Evolutionary conservation across 345 rosid genomes (phyloP).

Genomic region (Limnanthes douglasii): DNA sequence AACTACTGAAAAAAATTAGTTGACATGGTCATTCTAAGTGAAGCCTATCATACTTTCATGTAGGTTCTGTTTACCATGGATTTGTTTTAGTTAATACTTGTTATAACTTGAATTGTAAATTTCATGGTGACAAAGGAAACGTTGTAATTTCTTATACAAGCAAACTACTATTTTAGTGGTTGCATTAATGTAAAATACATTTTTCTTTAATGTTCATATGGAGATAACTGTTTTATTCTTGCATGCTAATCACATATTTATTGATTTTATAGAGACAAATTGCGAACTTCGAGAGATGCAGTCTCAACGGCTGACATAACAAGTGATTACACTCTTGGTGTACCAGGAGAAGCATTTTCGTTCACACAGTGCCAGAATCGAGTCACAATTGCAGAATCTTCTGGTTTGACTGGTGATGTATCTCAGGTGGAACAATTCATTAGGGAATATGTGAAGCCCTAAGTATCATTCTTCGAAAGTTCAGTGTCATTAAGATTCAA

Average conservation of each 20-base stretch:
- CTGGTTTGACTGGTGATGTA: slow-evolving; percentile 57
- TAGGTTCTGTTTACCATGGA: too few species aligned
- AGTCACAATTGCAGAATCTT: slow-evolving; percentile 61
- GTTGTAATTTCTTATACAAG: too few species aligned
- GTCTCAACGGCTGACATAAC: slow-evolving; percentile 72
- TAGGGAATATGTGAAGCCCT: slow-evolving; percentile 57
- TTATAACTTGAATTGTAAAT: too few species aligned
- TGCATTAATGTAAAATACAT: slow-evolving; percentile 3
- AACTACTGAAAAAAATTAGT: too few species aligned
- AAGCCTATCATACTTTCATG: too few species aligned
- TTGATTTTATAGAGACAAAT: slow-evolving; percentile 37
- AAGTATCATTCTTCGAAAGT: too few species aligned
- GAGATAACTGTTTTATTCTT: background rate
- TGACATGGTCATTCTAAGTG: too few species aligned
- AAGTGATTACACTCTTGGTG: slow-evolving; percentile 58
- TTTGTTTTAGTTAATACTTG: too few species aligned
- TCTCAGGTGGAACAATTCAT: slow-evolving; percentile 57
- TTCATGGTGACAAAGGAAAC: too few species aligned
- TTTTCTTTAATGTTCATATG: slow-evolving; percentile 5
- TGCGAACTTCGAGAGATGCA: slow-evolving; percentile 51
- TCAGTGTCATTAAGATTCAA: too few species aligned
- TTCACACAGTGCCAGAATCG: slow-evolving; percentile 61
- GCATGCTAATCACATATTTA: background rate
- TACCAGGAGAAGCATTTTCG: slow-evolving; percentile 48
- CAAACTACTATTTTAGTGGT: too few species aligned